These are phyloP conservation scores for Endotrypanum monterogeii DNA, from an alignment of 208 protist genomes.

Conservation along the genomic window DNA sequence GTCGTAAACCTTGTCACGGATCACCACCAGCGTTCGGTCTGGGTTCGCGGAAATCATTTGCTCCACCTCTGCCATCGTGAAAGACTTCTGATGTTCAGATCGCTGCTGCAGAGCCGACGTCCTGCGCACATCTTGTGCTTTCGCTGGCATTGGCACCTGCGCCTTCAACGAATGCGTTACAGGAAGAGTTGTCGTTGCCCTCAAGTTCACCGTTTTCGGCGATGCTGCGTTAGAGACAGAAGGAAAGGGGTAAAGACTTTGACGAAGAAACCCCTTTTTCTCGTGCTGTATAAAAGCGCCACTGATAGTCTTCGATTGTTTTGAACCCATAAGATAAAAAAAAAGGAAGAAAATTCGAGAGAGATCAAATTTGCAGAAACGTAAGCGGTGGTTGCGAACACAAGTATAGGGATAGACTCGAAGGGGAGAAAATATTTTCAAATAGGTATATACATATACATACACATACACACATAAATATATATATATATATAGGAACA, in stretches of 20 bases:
- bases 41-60: constrained; percentile 23
- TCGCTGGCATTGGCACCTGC: background rate
- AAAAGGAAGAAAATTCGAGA: background rate
- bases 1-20: constrained; percentile 85
- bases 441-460: too few species aligned
- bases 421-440: background rate
- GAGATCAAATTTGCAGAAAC: background rate
- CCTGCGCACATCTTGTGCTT: background rate
- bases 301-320: background rate
- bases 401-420: background rate
- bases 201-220: background rate
- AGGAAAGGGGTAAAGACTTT: too few species aligned
- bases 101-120: background rate
- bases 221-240: background rate
- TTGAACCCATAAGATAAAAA: constrained; percentile 2
- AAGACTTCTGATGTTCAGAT: constrained; percentile 3
- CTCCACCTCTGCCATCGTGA: constrained; percentile 23
- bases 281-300: background rate
- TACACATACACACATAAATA: background rate
- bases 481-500: background rate
- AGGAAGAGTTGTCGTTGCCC: background rate
- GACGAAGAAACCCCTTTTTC: background rate
- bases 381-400: background rate
- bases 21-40: constrained; percentile 38
- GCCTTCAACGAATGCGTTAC: background rate